These are phyloP conservation scores for Macrophomina pseudophaseolina DNA, from an alignment of 2,329 filamentous ascomycete species.

Conservation along the genomic window DNA sequence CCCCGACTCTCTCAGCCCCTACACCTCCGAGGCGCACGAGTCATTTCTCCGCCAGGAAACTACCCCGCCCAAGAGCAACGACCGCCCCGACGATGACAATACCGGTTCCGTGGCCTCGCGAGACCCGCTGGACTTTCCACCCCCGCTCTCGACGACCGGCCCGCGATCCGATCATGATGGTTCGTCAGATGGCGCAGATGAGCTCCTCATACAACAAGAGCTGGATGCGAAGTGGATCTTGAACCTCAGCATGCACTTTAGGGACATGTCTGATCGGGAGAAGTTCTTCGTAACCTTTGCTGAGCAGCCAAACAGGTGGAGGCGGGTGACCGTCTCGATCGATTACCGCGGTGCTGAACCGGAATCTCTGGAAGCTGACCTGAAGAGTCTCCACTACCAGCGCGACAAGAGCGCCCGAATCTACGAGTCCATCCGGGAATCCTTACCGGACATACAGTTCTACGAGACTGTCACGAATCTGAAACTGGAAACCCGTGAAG, in stretches of 20 bases:
- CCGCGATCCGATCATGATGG: slow-evolving; percentile 40
- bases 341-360: slow-evolving; percentile 84
- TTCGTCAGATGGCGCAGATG: slow-evolving; percentile 51
- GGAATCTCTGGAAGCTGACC: slow-evolving; percentile 83
- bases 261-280: slow-evolving; percentile 88
- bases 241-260: slow-evolving; percentile 97
- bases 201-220: slow-evolving; percentile 74
- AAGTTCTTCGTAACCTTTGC: slow-evolving; percentile 98
- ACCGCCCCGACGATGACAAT: slow-evolving; percentile 38
- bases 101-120: slow-evolving; percentile 36
- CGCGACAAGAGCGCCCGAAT: slow-evolving; percentile 69
- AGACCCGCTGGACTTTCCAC: background rate
- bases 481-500: slow-evolving; percentile 86
- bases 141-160: slow-evolving; percentile 35
- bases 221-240: slow-evolving; percentile 91
- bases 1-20: slow-evolving; percentile 44
- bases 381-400: slow-evolving; percentile 79
- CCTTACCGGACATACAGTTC: slow-evolving; percentile 90
- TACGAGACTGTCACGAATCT: slow-evolving; percentile 96
- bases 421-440: slow-evolving; percentile 53
- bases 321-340: slow-evolving; percentile 87
- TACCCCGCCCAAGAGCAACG: slow-evolving; percentile 4
- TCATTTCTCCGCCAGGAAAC: slow-evolving; percentile 11
- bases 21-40: slow-evolving; percentile 29
- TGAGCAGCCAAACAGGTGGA: slow-evolving; percentile 77